Conservation (phyloP, 2,329 filamentous ascomycete genomes). For the Tolypocladium cylindrosporum region DNA sequence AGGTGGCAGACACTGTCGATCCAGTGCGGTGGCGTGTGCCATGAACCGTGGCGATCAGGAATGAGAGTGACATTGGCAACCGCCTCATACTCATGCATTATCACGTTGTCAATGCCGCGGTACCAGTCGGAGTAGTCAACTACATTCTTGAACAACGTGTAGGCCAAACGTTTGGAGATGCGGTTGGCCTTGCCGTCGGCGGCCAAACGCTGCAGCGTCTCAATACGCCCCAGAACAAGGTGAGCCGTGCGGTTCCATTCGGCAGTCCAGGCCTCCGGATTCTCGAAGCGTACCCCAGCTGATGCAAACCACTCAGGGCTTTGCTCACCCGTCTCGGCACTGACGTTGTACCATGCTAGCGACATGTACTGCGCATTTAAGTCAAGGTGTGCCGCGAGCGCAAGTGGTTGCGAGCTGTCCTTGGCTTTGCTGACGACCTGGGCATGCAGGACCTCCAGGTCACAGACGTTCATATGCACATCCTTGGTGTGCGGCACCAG, state of each 20-base stretch:
- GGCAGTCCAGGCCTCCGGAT: conserved; percentile 18
- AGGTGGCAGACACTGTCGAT: conserved; percentile 48
- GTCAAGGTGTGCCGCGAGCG: not conserved
- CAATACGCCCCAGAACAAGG: conserved; percentile 53
- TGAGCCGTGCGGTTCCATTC: conserved; percentile 48
- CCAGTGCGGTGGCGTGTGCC: conserved; percentile 38
- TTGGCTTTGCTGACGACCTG: not conserved
- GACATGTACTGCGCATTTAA: conserved; percentile 39
- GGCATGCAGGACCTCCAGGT: conserved; percentile 1
- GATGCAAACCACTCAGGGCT: conserved; percentile 1
- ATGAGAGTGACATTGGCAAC: conserved; percentile 39
- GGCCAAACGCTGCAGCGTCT: conserved; percentile 32
- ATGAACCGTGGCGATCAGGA: conserved; percentile 38
- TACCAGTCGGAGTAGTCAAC: conserved; percentile 45
- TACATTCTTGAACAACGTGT: conserved; percentile 50
- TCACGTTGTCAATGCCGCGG: conserved; percentile 46
- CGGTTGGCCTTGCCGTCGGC: not conserved
- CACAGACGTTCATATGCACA: conserved; percentile 22
- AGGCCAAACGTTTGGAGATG: conserved; percentile 21
- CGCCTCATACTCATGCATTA: conserved; percentile 21
- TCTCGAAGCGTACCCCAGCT: conserved; percentile 29
- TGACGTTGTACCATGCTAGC: conserved; percentile 18
- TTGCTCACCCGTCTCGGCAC: not conserved
- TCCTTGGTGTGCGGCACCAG: not conserved
- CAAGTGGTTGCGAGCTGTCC: not conserved